Conservation (phyloP, 2,329 filamentous ascomycete species). For the Huntiella decipiens region DNA sequence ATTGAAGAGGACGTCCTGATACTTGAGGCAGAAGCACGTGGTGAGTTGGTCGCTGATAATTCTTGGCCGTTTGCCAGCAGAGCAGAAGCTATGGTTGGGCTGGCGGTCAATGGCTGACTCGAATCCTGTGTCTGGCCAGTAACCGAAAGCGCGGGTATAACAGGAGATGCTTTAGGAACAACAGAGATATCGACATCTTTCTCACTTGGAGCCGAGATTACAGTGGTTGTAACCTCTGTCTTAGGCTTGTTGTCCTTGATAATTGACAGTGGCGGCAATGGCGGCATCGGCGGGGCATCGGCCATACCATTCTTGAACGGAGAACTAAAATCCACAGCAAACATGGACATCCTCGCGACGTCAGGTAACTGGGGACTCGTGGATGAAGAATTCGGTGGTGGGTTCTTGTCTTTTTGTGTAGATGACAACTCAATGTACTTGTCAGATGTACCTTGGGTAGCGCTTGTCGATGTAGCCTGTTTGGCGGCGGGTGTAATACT, state of each 20-base stretch:
- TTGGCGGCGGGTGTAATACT: no score
- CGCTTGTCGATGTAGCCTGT: no score
- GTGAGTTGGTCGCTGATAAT: constrained; percentile 2
- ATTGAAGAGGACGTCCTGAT: constrained; percentile 28
- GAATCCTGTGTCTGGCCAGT: neutral
- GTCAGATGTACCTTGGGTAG: no score
- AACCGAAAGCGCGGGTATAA: neutral
- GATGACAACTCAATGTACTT: no score
- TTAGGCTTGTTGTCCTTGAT: neutral
- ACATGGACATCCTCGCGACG: constrained; percentile 38
- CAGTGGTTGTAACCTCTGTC: neutral
- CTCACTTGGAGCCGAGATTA: neutral
- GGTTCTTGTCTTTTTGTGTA: no score
- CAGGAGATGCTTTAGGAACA: neutral
- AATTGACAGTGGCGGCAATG: constrained; percentile 10
- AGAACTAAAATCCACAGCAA: constrained; percentile 33
- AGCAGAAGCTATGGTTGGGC: constrained; percentile 4
- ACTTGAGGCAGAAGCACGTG: constrained; percentile 4
- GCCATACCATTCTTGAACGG: constrained; percentile 3
- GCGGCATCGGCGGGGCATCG: constrained; percentile 15
- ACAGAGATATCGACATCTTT: neutral
- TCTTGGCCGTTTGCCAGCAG: neutral
- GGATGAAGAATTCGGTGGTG: constrained; percentile 18
- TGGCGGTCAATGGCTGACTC: constrained; percentile 3
- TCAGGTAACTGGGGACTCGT: constrained; percentile 39